Evolutionary conservation across 2,329 filamentous ascomycete species (phyloP).

Genomic region (Hymenotorrendiella dingleyae): DNA sequence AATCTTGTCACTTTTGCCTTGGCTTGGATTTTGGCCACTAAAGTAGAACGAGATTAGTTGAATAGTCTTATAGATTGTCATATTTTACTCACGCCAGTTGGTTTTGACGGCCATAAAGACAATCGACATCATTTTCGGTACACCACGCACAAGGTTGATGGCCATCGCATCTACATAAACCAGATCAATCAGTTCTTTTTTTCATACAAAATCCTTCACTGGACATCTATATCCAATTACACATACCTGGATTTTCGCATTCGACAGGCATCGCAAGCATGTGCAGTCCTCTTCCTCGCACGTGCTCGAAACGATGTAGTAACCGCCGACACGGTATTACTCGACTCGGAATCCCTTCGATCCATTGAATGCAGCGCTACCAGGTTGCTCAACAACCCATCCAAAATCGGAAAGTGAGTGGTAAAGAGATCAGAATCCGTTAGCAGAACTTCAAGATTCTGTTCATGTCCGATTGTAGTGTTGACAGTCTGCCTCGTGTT

Average conservation of each 20-base stretch:
- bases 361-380: constrained; percentile 7
- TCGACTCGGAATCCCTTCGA: constrained; percentile 19
- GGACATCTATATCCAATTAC: no score
- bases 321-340: constrained; percentile 2
- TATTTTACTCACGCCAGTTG: constrained; percentile 2
- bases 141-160: constrained; percentile 19
- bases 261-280: constrained; percentile 20
- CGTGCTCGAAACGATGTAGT: constrained; percentile 15
- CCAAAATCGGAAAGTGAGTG: no score
- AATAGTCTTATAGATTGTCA: neutral
- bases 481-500: no score
- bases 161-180: constrained; percentile 14
- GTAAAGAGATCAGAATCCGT: no score
- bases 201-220: neutral
- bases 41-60: neutral
- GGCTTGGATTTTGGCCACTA: constrained; percentile 23
- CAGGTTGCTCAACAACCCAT: no score
- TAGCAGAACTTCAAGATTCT: no score
- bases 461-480: no score
- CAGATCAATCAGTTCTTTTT: neutral
- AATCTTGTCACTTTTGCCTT: constrained; percentile 47
- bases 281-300: constrained; percentile 17
- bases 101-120: constrained; percentile 16
- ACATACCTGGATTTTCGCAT: constrained; percentile 14
- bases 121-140: constrained; percentile 19